Percentiles rank a stretch among this genome's conserved stretches.
Conservation (phyloP, 2,329 filamentous ascomycete genomes). For the Coniochaeta sp. region DNA sequence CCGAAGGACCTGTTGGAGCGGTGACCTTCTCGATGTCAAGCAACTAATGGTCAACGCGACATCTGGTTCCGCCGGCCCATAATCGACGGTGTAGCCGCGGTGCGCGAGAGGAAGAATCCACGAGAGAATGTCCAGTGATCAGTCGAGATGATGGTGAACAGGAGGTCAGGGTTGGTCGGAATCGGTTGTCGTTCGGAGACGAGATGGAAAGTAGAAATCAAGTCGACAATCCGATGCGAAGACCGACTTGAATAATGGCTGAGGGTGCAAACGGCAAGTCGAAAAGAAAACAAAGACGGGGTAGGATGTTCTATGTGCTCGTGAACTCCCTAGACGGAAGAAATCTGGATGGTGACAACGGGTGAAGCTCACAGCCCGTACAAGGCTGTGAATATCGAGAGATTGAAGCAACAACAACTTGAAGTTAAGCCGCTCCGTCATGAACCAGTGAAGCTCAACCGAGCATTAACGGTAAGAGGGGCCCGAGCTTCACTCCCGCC, state of each 20-base stretch:
- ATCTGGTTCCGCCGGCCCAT: constrained; percentile 12
- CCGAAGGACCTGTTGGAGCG: background rate
- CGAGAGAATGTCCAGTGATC: background rate
- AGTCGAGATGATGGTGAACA: background rate
- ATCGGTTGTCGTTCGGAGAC: too few relatives aligned
- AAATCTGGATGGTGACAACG: too few relatives aligned
- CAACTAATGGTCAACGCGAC: constrained; percentile 14
- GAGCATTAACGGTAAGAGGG: too few relatives aligned
- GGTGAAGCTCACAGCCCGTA: background rate
- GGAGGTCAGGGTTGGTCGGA: background rate
- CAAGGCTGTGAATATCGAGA: background rate
- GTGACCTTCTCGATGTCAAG: background rate
- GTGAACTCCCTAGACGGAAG: too few relatives aligned
- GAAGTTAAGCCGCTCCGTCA: background rate
- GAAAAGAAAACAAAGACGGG: too few relatives aligned
- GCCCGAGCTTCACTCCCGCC: background rate
- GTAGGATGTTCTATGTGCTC: too few relatives aligned
- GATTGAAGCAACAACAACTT: background rate
- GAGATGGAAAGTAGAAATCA: too few relatives aligned
- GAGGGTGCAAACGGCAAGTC: too few relatives aligned
- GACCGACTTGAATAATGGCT: too few relatives aligned
- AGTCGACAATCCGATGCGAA: too few relatives aligned
- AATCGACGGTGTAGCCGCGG: background rate
- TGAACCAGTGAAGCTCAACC: background rate
- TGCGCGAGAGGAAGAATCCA: background rate